phyloP scores from a whole-genome alignment of 1,139 yeast genomes.

The Suhomyces maxii region DNA sequence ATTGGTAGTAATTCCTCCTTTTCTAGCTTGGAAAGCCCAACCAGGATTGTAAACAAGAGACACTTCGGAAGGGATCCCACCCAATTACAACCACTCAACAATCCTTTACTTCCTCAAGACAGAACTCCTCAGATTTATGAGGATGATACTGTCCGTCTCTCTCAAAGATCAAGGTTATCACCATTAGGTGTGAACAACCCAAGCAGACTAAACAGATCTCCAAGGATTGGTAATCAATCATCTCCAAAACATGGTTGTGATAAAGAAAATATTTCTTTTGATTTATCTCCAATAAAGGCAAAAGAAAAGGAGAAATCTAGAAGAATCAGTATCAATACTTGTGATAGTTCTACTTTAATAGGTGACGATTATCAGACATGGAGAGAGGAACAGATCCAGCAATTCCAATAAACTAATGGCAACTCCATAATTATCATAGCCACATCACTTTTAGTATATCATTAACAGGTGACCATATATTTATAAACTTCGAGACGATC shows the following conservation, averaged over 20 bases:
- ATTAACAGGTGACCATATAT: neutral
- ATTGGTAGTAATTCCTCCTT: conserved; percentile 7
- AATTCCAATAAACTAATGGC: conserved; percentile 16
- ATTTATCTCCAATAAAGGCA: conserved; percentile 25
- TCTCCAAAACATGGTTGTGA: conserved; percentile 10
- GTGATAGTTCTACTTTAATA: conserved; percentile 40
- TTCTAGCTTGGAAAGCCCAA: conserved; percentile 24
- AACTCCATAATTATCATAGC: neutral
- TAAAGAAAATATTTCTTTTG: conserved; percentile 10
- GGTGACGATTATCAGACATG: conserved; percentile 46
- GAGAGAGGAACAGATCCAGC: conserved; percentile 42
- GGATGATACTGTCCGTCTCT: conserved; percentile 3
- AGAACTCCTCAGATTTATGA: conserved; percentile 1
- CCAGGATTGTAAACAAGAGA: neutral
- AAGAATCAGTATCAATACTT: conserved; percentile 24
- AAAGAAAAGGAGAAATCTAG: conserved; percentile 13
- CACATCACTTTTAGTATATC: neutral
- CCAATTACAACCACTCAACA: conserved; percentile 31
- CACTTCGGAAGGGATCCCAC: neutral
- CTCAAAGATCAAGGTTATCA: neutral
- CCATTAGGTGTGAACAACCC: conserved; percentile 19
- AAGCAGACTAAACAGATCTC: neutral
- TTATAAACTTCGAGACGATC: neutral
- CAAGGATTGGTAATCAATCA: conserved; percentile 3
- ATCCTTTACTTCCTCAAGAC: conserved; percentile 23